Conservation (phyloP, 306 rosid species). For the Luffa acutangula region DNA sequence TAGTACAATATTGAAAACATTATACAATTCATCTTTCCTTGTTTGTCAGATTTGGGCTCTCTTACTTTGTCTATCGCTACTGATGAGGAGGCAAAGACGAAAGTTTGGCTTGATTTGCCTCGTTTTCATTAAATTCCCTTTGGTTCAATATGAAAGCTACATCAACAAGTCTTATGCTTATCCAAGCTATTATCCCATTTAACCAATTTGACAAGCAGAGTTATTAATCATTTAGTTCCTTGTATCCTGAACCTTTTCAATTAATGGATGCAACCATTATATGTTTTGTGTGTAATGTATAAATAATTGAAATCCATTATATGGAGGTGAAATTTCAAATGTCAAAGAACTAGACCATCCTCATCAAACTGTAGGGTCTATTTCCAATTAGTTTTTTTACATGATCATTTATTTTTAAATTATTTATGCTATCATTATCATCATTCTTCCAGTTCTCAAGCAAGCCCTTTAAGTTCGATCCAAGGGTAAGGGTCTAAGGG, state of each 20-base stretch:
- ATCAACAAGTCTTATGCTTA: not conserved
- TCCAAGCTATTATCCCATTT: conserved; percentile 2
- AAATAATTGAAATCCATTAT: not conserved
- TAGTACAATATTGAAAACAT: not conserved
- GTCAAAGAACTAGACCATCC: not conserved
- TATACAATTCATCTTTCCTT: not conserved
- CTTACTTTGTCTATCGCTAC: conserved; percentile 35
- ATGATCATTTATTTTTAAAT: not conserved
- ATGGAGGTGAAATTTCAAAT: not conserved
- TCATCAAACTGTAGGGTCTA: not conserved
- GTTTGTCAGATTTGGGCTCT: conserved; percentile 59
- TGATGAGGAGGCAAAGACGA: conserved; percentile 62
- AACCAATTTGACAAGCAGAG: not conserved
- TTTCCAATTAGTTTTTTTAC: not conserved
- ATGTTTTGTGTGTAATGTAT: not conserved
- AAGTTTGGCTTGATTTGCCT: conserved; percentile 72
- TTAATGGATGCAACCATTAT: not conserved
- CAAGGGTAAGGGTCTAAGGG: not conserved
- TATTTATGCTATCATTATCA: not conserved
- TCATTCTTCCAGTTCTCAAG: not conserved
- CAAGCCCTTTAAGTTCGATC: not conserved
- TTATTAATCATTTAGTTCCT: not conserved
- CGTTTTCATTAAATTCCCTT: conserved; percentile 32
- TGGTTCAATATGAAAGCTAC: conserved; percentile 46
- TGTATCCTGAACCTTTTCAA: not conserved